phyloP scores from a whole-genome alignment of 192 early-diverging fungal species.

The Umbelopsis isabellina region DNA sequence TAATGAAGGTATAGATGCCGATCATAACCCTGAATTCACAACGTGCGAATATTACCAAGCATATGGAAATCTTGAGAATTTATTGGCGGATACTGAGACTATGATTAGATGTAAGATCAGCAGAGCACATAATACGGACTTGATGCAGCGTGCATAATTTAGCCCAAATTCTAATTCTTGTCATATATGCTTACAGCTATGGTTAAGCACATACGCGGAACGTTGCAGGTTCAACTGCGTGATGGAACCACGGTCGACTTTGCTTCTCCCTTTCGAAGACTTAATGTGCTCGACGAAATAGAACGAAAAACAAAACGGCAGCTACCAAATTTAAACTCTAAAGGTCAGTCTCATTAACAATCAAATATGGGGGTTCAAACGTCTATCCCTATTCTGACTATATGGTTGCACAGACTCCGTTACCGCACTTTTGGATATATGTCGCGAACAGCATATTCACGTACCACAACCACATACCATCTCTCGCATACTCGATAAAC shows the following conservation, averaged over 20 bases:
- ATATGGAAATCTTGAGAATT: conserved; percentile 67
- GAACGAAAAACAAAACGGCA: conserved; percentile 40
- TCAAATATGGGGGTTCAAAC: neutral
- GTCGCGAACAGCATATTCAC: conserved; percentile 40
- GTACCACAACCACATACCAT: conserved; percentile 59
- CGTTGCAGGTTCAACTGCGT: conserved; percentile 15
- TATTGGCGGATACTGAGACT: conserved; percentile 73
- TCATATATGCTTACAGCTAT: conserved; percentile 35
- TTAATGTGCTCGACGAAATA: conserved; percentile 60
- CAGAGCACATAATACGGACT: neutral
- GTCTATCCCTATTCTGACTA: neutral
- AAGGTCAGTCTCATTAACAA: conserved; percentile 18
- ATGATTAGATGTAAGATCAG: conserved; percentile 37
- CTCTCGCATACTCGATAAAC: conserved; percentile 69
- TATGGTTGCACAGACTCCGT: conserved; percentile 29
- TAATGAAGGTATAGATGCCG: conserved; percentile 88
- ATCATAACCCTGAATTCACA: conserved; percentile 91
- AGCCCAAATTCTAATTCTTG: too few relatives aligned
- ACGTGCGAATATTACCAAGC: conserved; percentile 90
- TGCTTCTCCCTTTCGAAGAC: conserved; percentile 55
- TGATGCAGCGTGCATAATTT: too few relatives aligned
- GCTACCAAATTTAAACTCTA: conserved; percentile 47
- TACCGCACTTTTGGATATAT: conserved; percentile 38
- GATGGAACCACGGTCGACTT: conserved; percentile 48
- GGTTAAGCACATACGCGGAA: conserved; percentile 39